Percentiles rank a stretch among this genome's conserved stretches.
Conservation (phyloP, 1,284 basidiomycete species). For the Boletus semigastroideus region DNA sequence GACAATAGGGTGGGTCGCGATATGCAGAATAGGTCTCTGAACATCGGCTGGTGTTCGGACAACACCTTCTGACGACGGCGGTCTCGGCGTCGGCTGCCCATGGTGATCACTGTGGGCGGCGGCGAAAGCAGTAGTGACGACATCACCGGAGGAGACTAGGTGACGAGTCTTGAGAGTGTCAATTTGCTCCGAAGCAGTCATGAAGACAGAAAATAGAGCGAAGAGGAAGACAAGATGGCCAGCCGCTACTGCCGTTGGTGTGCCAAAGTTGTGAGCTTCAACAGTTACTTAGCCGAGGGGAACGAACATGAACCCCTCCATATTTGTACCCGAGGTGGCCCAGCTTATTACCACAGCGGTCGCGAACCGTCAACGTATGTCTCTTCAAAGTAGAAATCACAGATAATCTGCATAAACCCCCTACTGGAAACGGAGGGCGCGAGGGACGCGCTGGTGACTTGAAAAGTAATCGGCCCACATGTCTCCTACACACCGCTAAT, state of each 20-base stretch:
- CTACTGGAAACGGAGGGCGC: too few relatives aligned
- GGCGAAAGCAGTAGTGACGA: conserved; percentile 5
- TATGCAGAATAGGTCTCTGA: conserved; percentile 11
- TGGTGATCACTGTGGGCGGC: conserved; percentile 1
- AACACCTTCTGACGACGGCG: not conserved
- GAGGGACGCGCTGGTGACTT: too few relatives aligned
- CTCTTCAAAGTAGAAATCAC: too few relatives aligned
- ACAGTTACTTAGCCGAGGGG: not conserved
- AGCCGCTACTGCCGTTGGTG: not conserved
- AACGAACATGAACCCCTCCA: not conserved
- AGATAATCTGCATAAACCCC: too few relatives aligned
- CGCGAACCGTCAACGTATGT: too few relatives aligned
- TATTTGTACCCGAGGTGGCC: too few relatives aligned
- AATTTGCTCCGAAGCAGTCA: conserved; percentile 9
- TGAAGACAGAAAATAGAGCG: not conserved
- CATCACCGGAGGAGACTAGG: conserved; percentile 6
- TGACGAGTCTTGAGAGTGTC: not conserved
- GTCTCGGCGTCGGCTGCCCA: not conserved
- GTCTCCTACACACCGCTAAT: too few relatives aligned
- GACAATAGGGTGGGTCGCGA: conserved; percentile 8
- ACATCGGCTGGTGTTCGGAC: conserved; percentile 4
- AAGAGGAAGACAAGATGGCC: not conserved
- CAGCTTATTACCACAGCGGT: not conserved
- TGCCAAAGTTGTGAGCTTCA: not conserved
- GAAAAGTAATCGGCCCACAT: too few relatives aligned